phyloP scores from a whole-genome alignment of 139 green algal species.

The Coelastrella sp. region DNA sequence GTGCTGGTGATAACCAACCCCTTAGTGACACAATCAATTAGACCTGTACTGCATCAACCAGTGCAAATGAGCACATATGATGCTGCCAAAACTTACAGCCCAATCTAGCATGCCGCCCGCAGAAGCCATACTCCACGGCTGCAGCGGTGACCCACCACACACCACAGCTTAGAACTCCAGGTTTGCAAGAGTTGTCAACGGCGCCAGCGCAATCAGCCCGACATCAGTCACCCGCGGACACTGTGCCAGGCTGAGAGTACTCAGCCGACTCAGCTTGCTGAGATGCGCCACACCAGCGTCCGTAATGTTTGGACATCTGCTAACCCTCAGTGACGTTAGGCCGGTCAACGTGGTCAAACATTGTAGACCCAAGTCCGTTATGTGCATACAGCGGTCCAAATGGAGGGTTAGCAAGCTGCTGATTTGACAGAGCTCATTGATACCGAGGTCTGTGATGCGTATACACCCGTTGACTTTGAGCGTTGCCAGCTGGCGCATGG shows the following conservation, averaged over 20 bases:
- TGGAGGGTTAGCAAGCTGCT: conserved; percentile 64
- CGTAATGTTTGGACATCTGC: conserved; percentile 59
- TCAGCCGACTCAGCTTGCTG: conserved; percentile 55
- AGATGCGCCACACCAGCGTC: conserved; percentile 59
- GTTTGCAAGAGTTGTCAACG: conserved; percentile 59
- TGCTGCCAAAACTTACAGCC: no score
- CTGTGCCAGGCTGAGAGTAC: conserved; percentile 66
- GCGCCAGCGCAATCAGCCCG: conserved; percentile 59
- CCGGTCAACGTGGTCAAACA: conserved; percentile 47
- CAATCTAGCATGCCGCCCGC: no score
- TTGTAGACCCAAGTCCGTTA: conserved; percentile 57
- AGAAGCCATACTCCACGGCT: no score
- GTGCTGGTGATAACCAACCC: no score
- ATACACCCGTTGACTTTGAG: conserved; percentile 62
- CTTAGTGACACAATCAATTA: no score
- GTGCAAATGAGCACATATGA: no score
- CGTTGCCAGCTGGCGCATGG: conserved; percentile 48
- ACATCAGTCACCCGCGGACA: conserved; percentile 60
- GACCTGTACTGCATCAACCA: no score
- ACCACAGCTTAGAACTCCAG: conserved; percentile 57
- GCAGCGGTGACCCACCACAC: no score
- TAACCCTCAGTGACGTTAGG: conserved; percentile 63
- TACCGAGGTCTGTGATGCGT: conserved; percentile 53
- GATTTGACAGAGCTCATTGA: conserved; percentile 42
- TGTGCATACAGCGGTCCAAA: conserved; percentile 64